Percentiles rank a stretch among this genome's conserved stretches.
These are phyloP conservation scores for Aspergillus terreus DNA, from an alignment of 2,329 filamentous ascomycete species.

Conservation along the genomic window DNA sequence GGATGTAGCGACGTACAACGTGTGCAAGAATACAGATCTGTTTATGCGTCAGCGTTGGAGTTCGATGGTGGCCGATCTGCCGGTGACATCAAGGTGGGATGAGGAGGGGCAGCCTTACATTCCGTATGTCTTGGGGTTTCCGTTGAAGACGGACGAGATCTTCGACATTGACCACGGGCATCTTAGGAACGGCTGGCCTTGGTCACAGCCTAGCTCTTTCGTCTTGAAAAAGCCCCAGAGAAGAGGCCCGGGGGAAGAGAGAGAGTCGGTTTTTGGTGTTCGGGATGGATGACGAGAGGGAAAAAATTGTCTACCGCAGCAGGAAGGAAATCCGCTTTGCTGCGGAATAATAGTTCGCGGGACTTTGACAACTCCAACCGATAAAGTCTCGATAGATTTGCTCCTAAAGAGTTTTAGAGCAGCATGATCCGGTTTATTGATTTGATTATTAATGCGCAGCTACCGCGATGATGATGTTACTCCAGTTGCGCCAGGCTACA, in stretches of 20 bases:
- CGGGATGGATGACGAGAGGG: background rate
- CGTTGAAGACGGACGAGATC: conserved; percentile 87
- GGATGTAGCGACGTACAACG: conserved; percentile 56
- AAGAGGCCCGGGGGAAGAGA: conserved; percentile 9
- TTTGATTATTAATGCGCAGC: conserved; percentile 6
- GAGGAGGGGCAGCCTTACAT: conserved; percentile 59
- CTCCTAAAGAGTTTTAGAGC: background rate
- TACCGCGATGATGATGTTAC: background rate
- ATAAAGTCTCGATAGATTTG: background rate
- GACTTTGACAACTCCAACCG: background rate
- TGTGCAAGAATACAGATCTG: conserved; percentile 94
- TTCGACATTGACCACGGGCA: conserved; percentile 89
- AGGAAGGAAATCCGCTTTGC: conserved; percentile 4
- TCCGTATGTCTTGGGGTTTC: conserved; percentile 83
- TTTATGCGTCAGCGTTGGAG: conserved; percentile 29
- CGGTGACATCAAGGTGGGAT: conserved; percentile 22
- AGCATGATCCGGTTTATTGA: background rate
- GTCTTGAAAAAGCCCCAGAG: background rate
- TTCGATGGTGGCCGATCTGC: conserved; percentile 3
- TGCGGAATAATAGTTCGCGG: background rate
- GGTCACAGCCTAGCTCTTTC: conserved; percentile 10
- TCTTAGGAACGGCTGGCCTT: conserved; percentile 44
- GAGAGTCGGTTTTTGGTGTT: conserved; percentile 7
- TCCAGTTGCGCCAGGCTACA: background rate
- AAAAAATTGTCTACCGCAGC: conserved; percentile 14